phyloP scores from a whole-genome alignment of 768 basidiomycete genomes.

The Calvatia gigantea region DNA sequence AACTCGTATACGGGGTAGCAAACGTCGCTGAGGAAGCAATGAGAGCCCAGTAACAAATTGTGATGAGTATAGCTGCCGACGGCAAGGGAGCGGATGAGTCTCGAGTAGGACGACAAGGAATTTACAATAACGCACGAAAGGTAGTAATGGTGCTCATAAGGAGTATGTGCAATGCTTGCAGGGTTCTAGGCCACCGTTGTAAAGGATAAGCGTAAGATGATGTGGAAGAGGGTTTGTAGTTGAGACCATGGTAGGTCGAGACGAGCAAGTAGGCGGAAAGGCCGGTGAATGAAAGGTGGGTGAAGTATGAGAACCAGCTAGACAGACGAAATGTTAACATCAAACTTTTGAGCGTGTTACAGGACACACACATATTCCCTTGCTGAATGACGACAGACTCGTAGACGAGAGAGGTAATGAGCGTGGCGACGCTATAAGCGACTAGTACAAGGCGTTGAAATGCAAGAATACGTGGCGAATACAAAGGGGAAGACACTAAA shows the following conservation, averaged over 20 bases:
- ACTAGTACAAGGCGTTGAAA: neutral
- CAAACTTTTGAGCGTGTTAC: neutral
- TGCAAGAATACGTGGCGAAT: neutral
- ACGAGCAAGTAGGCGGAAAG: constrained; percentile 62
- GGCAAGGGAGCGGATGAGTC: neutral
- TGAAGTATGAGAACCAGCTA: constrained; percentile 68
- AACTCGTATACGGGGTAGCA: neutral
- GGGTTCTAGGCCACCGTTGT: constrained; percentile 50
- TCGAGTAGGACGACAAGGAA: neutral
- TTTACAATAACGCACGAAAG: constrained; percentile 48
- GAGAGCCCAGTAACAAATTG: constrained; percentile 60
- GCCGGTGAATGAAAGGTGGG: constrained; percentile 58
- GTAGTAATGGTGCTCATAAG: constrained; percentile 48
- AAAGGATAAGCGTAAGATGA: constrained; percentile 46
- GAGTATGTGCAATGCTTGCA: constrained; percentile 55
- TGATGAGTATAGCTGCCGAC: constrained; percentile 56
- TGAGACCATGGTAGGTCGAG: constrained; percentile 48
- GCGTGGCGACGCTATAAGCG: neutral
- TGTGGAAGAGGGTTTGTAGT: constrained; percentile 4
- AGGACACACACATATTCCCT: constrained; percentile 2
- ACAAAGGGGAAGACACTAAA: neutral
- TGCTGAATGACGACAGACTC: constrained; percentile 9
- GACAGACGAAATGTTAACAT: neutral
- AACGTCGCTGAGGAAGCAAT: constrained; percentile 45
- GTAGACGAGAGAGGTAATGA: constrained; percentile 9